Base-by-base conservation (phyloP, 345 rosid genomes). In the Chamaenerion angustifolium region DNA sequence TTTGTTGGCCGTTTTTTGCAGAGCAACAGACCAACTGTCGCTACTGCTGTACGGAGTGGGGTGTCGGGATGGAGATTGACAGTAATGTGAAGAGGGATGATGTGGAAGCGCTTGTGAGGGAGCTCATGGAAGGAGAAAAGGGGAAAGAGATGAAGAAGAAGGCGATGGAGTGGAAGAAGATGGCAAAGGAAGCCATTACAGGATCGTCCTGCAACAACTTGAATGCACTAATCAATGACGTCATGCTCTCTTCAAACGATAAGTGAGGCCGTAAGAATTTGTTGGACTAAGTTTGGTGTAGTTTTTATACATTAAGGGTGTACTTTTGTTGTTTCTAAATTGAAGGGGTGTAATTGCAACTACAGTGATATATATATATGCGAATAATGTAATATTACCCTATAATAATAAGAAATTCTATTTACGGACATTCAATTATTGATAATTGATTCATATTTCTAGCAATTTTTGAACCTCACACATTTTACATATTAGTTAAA, bases 1-100 rank as follows among this genome's bases (percentile, higher is more conserved):
- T 64, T 11, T 76, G 81, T 43, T 82, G 85, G 81, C 81, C 89
- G 1, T 78, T 82, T 57, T 82, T 82, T 13, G 79, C 85, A 0
- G 89, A 82, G 48, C 89, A 82, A 16, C 85, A 62, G 25, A 78
- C 68, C 0, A 82, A 82, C 45, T 76, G 85, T 42, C 42, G 77
- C 55, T 82, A 23, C 46, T 46, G 56, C 27, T 61, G 79, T 21
- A 58, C 13, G 0, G 70, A 82, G 21, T 79, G 81, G 90, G 83
- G 72, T n/a, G 56, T 74, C 3, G 90, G 90, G 31, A 68, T 70
- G 75, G 83, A 79, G 67, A 74, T 79, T 0, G 66, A 78, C 11
- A 71, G 57, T 46, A 57, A 82, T 42, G 83, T 76, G 40, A 82
- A 64, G 52, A 70, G 85, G 48, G 71, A 64, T 2, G 71, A 72